phyloP scores from a whole-genome alignment of 208 protist species.

The Trypanosoma grayi region DNA sequence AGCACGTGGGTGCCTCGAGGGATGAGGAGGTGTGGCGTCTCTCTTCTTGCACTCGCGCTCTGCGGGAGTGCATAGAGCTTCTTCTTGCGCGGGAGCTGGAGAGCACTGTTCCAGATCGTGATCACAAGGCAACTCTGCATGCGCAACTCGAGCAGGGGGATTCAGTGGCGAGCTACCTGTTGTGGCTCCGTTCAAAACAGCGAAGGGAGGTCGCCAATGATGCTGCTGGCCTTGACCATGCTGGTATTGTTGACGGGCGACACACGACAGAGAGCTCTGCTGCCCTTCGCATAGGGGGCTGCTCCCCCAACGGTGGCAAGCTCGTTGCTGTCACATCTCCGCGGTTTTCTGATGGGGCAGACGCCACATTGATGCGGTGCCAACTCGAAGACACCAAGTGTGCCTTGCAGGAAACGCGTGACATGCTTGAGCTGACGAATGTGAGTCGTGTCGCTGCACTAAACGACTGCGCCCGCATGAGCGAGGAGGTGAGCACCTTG shows the following conservation, averaged over 20 bases:
- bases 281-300: not conserved
- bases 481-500: constrained; percentile 9
- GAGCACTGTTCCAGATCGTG: not conserved
- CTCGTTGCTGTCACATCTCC: not conserved
- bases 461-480: constrained; percentile 12
- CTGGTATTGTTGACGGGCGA: no score
- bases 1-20: not conserved
- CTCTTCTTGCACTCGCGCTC: not conserved
- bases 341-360: not conserved
- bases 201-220: not conserved
- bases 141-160: constrained; percentile 5
- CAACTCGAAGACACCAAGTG: not conserved
- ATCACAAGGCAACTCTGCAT: not conserved
- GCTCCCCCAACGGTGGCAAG: not conserved
- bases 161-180: constrained; percentile 8
- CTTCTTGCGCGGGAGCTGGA: constrained; percentile 4
- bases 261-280: not conserved
- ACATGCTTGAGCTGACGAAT: constrained; percentile 13
- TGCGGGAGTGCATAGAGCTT: constrained; percentile 20
- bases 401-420: constrained; percentile 4
- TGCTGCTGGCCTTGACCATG: not conserved
- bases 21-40: not conserved
- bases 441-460: constrained; percentile 3
- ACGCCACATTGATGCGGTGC: not conserved
- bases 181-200: constrained; percentile 9